Percentiles rank a stretch among this genome's conserved stretches.
phyloP scores from a whole-genome alignment of 257 asterid genomes.

The Solanum megistacrolobum region DNA sequence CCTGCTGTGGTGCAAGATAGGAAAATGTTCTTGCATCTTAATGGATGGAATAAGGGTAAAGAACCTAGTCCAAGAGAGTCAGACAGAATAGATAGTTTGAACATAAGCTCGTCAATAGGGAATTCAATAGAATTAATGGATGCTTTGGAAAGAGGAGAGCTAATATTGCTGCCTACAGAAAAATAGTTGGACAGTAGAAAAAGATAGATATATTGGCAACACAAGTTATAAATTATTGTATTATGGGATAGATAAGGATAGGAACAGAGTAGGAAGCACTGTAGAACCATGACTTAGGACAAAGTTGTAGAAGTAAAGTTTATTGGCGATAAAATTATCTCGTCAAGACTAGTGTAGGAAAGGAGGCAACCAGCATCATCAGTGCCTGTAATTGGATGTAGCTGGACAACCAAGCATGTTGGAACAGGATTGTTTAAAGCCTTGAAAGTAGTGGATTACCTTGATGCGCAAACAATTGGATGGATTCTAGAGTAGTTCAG shows the following conservation, averaged over 20 bases:
- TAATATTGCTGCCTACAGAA: neutral
- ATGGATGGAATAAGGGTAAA: neutral
- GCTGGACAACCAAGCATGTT: no score
- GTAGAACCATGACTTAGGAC: neutral
- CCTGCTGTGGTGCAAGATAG: neutral
- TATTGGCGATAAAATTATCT: neutral
- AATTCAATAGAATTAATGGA: neutral
- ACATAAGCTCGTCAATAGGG: neutral
- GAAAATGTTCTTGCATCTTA: neutral
- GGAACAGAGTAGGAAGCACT: neutral
- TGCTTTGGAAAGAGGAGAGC: neutral
- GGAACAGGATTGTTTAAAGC: neutral
- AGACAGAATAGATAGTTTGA: neutral
- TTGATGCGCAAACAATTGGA: neutral
- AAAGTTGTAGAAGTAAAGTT: neutral
- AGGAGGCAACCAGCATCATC: neutral
- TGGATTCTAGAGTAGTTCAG: neutral
- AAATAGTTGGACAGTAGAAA: neutral
- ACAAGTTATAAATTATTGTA: neutral
- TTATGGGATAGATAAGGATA: neutral
- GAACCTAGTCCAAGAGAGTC: neutral
- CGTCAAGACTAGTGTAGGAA: neutral
- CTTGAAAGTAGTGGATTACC: neutral
- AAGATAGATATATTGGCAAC: neutral
- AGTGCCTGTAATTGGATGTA: neutral